Percentiles rank a stretch among this genome's conserved stretches.
phyloP scores from a whole-genome alignment of 2,329 filamentous ascomycete species.

The Neofusicoccum parvum region DNA sequence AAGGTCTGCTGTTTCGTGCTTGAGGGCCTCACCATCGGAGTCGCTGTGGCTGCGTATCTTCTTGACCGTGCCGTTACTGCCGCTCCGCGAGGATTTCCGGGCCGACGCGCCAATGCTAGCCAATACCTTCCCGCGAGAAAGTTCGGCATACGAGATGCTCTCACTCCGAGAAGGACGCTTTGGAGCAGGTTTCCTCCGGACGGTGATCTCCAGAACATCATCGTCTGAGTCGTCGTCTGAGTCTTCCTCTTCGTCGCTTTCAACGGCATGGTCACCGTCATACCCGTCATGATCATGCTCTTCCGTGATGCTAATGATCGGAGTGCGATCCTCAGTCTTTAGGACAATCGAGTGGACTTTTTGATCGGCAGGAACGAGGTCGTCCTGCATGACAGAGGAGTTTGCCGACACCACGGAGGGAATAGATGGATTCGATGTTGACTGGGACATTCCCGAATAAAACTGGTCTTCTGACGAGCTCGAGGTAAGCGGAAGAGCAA shows the following conservation, averaged over 20 bases:
- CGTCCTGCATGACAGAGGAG: conserved; percentile 46
- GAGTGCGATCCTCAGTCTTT: not conserved
- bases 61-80: conserved; percentile 54
- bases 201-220: conserved; percentile 41
- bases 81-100: conserved; percentile 45
- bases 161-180: conserved; percentile 29
- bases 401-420: conserved; percentile 53
- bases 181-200: conserved; percentile 7
- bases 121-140: conserved; percentile 33
- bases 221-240: conserved; percentile 42
- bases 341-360: not conserved
- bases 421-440: conserved; percentile 54
- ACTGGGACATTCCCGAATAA: conserved; percentile 51
- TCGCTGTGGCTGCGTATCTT: conserved; percentile 38
- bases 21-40: conserved; percentile 16
- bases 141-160: conserved; percentile 41
- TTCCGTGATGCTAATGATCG: not conserved
- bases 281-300: conserved; percentile 40
- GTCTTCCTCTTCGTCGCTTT: conserved; percentile 44
- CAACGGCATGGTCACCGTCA: conserved; percentile 41
- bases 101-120: conserved; percentile 31
- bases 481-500: conserved; percentile 32
- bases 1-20: conserved; percentile 6
- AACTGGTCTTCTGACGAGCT: conserved; percentile 53
- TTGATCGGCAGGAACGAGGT: conserved; percentile 27